Conservation (phyloP, 176 grass and related monocot species). For the Ampelocalamus luodianensis region DNA sequence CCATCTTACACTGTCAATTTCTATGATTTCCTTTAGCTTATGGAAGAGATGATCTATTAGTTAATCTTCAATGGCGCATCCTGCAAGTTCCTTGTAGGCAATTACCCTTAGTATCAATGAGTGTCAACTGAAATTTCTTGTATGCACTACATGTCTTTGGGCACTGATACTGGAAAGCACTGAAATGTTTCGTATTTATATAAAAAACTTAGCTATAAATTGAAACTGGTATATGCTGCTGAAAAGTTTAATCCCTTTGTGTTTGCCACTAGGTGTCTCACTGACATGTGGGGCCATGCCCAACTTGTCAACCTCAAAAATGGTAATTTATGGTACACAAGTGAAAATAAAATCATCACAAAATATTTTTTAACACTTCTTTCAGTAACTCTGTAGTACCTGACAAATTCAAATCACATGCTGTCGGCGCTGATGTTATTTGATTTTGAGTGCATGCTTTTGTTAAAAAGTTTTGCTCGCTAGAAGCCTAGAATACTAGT, state of each 20-base stretch:
- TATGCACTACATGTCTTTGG: slow-evolving; percentile 1
- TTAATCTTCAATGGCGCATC: not conserved
- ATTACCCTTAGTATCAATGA: not conserved
- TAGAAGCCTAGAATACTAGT: not conserved
- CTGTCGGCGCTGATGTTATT: not conserved
- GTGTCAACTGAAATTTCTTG: not conserved
- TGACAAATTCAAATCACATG: not conserved
- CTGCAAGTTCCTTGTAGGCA: slow-evolving; percentile 2
- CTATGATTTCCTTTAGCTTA: not conserved
- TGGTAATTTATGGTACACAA: not conserved
- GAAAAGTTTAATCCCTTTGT: not conserved
- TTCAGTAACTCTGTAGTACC: not conserved
- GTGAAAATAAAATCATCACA: not conserved
- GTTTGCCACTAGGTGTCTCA: not conserved
- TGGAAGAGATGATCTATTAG: slow-evolving; percentile 22
- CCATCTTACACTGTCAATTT: not conserved
- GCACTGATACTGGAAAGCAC: not conserved
- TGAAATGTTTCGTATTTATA: not conserved
- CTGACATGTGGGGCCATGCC: not conserved
- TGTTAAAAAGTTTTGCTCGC: slow-evolving; percentile 9
- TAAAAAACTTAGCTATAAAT: not conserved
- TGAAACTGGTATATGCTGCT: slow-evolving; percentile 10
- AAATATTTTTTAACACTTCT: not conserved
- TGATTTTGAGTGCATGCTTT: not conserved
- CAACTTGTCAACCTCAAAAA: not conserved